phyloP scores from a whole-genome alignment of 208 protist species.

The Acanthamoeba lugdunensis region DNA sequence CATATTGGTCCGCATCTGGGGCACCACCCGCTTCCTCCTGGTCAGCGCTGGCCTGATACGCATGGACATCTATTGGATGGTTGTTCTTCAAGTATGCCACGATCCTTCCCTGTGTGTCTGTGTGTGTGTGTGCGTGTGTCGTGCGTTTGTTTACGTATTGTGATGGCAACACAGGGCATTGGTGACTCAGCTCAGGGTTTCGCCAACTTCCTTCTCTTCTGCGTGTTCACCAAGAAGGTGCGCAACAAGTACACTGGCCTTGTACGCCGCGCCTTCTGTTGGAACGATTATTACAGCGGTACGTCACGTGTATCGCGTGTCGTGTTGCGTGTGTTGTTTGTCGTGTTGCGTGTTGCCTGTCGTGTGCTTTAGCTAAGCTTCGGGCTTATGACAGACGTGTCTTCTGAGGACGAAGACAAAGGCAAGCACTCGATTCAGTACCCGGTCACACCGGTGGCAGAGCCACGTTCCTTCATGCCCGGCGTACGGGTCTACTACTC shows the following conservation, averaged over 20 bases:
- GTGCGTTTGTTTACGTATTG: background rate
- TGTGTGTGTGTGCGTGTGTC: background rate
- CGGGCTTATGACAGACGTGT: background rate
- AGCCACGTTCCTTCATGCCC: slow-evolving; percentile 15
- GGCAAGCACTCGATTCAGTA: slow-evolving; percentile 39
- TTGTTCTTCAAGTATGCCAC: slow-evolving; percentile 45
- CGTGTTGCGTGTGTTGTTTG: background rate
- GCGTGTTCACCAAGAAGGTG: slow-evolving; percentile 66
- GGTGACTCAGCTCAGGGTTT: slow-evolving; percentile 73
- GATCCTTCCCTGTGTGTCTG: background rate
- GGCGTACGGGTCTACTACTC: slow-evolving; percentile 58
- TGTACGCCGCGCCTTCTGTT: background rate
- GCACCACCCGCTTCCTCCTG: slow-evolving; percentile 69
- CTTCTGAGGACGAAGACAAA: slow-evolving; percentile 6
- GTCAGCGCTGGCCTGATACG: background rate
- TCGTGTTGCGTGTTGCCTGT: too few relatives aligned
- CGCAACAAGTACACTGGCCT: slow-evolving; percentile 39
- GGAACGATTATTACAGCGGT: background rate
- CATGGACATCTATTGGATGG: slow-evolving; percentile 69
- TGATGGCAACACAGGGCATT: background rate
- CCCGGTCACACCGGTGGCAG: background rate
- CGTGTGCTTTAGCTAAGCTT: too few relatives aligned
- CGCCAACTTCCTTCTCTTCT: slow-evolving; percentile 73
- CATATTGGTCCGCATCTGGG: slow-evolving; percentile 74
- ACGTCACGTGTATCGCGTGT: background rate